A percentile compares a stretch with the other conserved stretches of the same genome.
These are phyloP conservation scores for Beauveria sp. DNA, from an alignment of 2,329 filamentous ascomycete species.

Conservation along the genomic window DNA sequence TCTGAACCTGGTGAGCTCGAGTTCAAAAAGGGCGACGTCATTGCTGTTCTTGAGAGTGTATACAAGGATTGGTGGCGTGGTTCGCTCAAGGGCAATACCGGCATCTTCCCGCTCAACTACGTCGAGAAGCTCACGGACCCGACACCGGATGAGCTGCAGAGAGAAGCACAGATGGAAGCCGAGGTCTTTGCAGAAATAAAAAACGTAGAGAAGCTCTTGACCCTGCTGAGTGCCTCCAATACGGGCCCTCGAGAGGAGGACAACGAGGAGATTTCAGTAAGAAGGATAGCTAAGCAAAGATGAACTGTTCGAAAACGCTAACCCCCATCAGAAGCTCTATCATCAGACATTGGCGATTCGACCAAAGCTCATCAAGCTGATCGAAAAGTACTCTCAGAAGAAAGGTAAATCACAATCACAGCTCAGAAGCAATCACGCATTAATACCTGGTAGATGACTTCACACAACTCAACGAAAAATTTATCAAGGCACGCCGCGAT, in stretches of 20 bases:
- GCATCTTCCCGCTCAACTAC: slow-evolving; percentile 97
- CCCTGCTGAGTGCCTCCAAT: slow-evolving; percentile 80
- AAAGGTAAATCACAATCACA: slow-evolving; percentile 56
- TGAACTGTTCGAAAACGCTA: slow-evolving; percentile 19
- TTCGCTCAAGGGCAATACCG: slow-evolving; percentile 85
- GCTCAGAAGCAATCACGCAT: neutral
- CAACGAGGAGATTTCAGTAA: slow-evolving; percentile 89
- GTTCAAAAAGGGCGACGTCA: slow-evolving; percentile 94
- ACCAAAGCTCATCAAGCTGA: slow-evolving; percentile 94
- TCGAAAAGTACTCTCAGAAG: slow-evolving; percentile 98
- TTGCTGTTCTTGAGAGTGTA: slow-evolving; percentile 92
- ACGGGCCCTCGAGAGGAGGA: slow-evolving; percentile 76
- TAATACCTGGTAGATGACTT: slow-evolving; percentile 68
- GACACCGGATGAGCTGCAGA: slow-evolving; percentile 86
- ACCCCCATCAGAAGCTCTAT: slow-evolving; percentile 58
- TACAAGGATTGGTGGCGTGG: slow-evolving; percentile 99
- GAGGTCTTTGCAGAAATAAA: slow-evolving; percentile 60
- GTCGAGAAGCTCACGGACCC: slow-evolving; percentile 96
- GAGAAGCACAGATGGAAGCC: slow-evolving; percentile 90
- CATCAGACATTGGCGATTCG: slow-evolving; percentile 91
- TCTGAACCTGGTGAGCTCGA: slow-evolving; percentile 92
- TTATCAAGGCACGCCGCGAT: slow-evolving; percentile 95
- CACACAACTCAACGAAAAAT: slow-evolving; percentile 97
- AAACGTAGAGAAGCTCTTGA: slow-evolving; percentile 65
- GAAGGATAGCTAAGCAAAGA: neutral